Evolutionary conservation across 306 rosid genomes (phyloP).

Genomic region (Sindora glabra): DNA sequence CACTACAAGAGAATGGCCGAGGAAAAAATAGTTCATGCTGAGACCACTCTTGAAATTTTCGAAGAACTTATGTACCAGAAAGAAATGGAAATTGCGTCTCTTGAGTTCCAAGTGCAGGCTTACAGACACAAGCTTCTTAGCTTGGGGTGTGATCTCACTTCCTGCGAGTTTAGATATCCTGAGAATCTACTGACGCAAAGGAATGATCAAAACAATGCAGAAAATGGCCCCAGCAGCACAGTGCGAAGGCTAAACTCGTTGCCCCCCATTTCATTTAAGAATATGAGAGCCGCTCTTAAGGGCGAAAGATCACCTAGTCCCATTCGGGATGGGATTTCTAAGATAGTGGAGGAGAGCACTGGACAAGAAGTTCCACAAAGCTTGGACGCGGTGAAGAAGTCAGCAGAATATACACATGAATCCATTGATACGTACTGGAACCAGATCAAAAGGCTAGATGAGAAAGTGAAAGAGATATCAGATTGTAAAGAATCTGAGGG

Average conservation of each 20-base stretch:
- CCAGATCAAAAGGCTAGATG: slow-evolving; percentile 51
- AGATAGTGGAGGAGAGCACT: slow-evolving; percentile 12
- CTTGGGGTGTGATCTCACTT: slow-evolving; percentile 52
- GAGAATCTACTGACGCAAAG: slow-evolving; percentile 34
- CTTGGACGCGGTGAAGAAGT: slow-evolving; percentile 23
- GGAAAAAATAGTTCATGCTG: slow-evolving; percentile 81
- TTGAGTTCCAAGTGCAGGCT: slow-evolving; percentile 70
- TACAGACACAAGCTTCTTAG: slow-evolving; percentile 56
- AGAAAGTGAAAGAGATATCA: slow-evolving; percentile 66
- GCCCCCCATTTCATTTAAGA: slow-evolving; percentile 48
- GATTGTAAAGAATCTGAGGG: slow-evolving; percentile 34
- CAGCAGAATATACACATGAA: slow-evolving; percentile 13
- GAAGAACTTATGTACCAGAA: slow-evolving; percentile 74
- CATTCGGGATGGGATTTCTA: slow-evolving; percentile 18
- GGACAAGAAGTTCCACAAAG: slow-evolving; percentile 22
- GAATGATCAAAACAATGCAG: slow-evolving; percentile 31
- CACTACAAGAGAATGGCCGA: slow-evolving; percentile 91
- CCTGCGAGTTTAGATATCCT: slow-evolving; percentile 37
- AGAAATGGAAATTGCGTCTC: slow-evolving; percentile 81
- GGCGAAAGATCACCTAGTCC: slow-evolving; percentile 36
- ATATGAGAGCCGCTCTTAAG: slow-evolving; percentile 29
- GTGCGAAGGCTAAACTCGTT: slow-evolving; percentile 59
- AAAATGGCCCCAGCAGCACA: slow-evolving; percentile 20
- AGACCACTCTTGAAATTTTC: slow-evolving; percentile 54
- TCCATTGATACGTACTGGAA: slow-evolving; percentile 49